These are phyloP conservation scores for Fraxinus baroniana DNA, from an alignment of 305 asterid genomes.

Conservation along the genomic window DNA sequence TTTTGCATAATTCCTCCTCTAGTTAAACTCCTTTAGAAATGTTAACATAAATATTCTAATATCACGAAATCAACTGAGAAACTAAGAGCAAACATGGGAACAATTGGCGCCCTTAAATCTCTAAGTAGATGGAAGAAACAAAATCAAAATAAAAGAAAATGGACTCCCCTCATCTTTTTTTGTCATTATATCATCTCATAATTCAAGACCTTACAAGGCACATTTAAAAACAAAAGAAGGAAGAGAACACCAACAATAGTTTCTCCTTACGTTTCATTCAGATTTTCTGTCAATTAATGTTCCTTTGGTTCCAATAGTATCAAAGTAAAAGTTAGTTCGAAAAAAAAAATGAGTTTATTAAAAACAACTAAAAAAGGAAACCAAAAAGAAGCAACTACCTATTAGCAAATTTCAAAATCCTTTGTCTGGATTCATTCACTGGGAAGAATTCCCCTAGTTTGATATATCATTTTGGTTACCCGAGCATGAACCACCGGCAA, in stretches of 20 bases:
- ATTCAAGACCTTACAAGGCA: background rate
- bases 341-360: background rate
- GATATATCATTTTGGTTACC: background rate
- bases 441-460: background rate
- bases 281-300: background rate
- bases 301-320: background rate
- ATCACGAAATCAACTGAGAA: constrained; percentile 31
- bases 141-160: background rate
- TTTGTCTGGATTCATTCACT: background rate
- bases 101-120: background rate
- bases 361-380: background rate
- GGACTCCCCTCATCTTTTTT: background rate
- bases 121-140: background rate
- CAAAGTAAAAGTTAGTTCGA: background rate
- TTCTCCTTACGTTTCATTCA: background rate
- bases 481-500: background rate
- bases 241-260: background rate
- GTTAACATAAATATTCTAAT: constrained; percentile 1
- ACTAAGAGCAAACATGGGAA: background rate
- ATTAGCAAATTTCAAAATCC: background rate
- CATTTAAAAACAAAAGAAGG: background rate
- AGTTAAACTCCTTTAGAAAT: background rate
- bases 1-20: constrained; percentile 29
- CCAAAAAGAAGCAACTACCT: background rate
- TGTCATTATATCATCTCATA: background rate